A percentile compares a stretch with the other conserved stretches of the same genome.
phyloP scores from a whole-genome alignment of 768 basidiomycete species.

The Sistotremastrum niveocremeum region DNA sequence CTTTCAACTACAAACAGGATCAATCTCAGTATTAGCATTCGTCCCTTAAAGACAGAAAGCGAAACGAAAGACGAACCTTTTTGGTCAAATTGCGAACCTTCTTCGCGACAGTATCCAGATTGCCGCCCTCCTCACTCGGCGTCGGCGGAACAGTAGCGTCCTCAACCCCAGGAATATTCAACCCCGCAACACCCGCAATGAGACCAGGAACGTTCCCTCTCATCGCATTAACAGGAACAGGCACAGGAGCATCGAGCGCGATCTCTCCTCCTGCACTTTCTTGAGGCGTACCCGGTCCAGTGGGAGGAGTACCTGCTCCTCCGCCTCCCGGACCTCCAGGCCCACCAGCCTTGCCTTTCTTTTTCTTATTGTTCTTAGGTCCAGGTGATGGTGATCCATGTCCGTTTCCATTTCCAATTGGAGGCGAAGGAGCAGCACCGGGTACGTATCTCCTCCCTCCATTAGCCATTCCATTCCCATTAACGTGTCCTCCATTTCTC shows the following conservation, averaged over 20 bases:
- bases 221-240: slow-evolving; percentile 5
- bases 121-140: slow-evolving; percentile 35
- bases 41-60: neutral
- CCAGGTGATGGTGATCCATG: slow-evolving; percentile 8
- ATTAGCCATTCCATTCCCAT: slow-evolving; percentile 22
- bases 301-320: slow-evolving; percentile 8
- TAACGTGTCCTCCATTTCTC: slow-evolving; percentile 18
- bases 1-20: slow-evolving; percentile 59
- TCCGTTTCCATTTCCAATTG: slow-evolving; percentile 26
- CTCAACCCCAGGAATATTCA: slow-evolving; percentile 8
- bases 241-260: neutral
- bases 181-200: slow-evolving; percentile 1
- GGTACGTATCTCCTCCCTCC: slow-evolving; percentile 51
- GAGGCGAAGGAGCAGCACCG: slow-evolving; percentile 50
- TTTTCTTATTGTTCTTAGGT: slow-evolving; percentile 37
- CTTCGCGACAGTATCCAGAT: slow-evolving; percentile 75
- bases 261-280: neutral
- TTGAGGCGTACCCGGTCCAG: no score
- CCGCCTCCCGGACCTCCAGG: slow-evolving; percentile 15
- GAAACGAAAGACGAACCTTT: slow-evolving; percentile 46
- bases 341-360: slow-evolving; percentile 36
- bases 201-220: slow-evolving; percentile 8
- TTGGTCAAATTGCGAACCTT: slow-evolving; percentile 91
- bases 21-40: slow-evolving; percentile 4
- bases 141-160: slow-evolving; percentile 31